phyloP scores from a whole-genome alignment of 495 filamentous ascomycete genomes.

The Massariosphaeria phaeospora region DNA sequence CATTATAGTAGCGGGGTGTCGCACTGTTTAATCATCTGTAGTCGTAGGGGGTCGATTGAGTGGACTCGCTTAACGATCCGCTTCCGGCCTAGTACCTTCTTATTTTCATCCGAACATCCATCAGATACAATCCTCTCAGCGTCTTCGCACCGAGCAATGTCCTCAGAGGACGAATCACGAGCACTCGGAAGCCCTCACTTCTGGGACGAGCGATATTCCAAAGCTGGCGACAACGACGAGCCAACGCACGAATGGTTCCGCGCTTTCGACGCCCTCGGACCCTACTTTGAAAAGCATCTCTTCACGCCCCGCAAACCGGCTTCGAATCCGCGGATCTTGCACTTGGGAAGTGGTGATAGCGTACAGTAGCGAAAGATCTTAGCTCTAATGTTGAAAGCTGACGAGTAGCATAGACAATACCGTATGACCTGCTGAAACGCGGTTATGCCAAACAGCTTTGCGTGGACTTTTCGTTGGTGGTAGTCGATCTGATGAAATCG shows the following conservation, averaged over 20 bases:
- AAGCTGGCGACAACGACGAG: constrained; percentile 33
- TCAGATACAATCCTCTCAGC: no score
- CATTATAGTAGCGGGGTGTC: no score
- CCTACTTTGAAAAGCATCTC: constrained; percentile 47
- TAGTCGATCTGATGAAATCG: constrained; percentile 49
- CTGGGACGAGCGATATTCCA: constrained; percentile 51
- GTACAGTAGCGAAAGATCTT: constrained; percentile 32
- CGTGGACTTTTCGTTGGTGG: constrained; percentile 54
- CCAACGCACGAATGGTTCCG: constrained; percentile 51
- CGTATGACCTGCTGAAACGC: constrained; percentile 43
- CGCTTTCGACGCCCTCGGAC: constrained; percentile 45
- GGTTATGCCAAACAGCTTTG: constrained; percentile 54
- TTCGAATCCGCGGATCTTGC: constrained; percentile 44
- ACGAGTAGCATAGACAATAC: constrained; percentile 45
- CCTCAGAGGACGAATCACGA: not conserved
- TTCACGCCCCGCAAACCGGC: constrained; percentile 28
- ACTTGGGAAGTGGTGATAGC: constrained; percentile 58
- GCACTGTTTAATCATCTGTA: no score
- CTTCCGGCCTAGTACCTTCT: no score
- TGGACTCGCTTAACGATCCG: no score
- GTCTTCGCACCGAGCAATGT: no score
- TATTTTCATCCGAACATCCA: no score
- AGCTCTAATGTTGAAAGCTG: not conserved
- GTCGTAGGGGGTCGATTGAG: no score
- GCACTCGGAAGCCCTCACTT: constrained; percentile 44